A percentile compares a stretch with the other conserved stretches of the same genome.
phyloP scores from a whole-genome alignment of 1,284 basidiomycete genomes.

The Pascua guehoae region DNA sequence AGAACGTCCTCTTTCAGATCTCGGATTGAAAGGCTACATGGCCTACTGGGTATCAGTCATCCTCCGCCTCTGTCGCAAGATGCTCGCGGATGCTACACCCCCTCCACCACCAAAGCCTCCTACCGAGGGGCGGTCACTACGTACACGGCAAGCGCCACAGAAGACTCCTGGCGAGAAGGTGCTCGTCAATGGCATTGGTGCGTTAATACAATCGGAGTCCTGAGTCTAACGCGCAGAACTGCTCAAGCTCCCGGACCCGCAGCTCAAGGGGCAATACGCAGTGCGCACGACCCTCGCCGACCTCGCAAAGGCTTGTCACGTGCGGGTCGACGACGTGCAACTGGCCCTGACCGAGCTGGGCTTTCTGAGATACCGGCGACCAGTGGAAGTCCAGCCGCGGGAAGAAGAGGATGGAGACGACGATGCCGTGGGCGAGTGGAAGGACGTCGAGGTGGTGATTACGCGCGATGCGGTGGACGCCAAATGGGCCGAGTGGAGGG shows the following conservation, averaged over 20 bases:
- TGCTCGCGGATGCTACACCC: constrained; percentile 23
- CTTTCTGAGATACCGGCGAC: constrained; percentile 56
- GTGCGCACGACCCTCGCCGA: constrained; percentile 65
- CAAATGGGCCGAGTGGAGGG: constrained; percentile 35
- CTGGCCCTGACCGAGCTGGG: constrained; percentile 85
- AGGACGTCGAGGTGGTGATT: constrained; percentile 53
- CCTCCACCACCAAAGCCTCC: background rate
- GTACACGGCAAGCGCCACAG: constrained; percentile 13
- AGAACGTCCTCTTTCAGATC: constrained; percentile 88
- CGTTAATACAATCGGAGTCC: constrained; percentile 13
- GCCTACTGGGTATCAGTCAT: constrained; percentile 86
- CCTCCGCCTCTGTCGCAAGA: constrained; percentile 71
- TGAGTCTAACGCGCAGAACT: constrained; percentile 9
- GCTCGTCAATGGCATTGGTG: constrained; percentile 22
- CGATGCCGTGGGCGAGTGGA: constrained; percentile 39
- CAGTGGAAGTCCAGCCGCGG: constrained; percentile 4
- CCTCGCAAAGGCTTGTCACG: constrained; percentile 72
- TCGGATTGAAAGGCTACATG: constrained; percentile 86
- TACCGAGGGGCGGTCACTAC: constrained; percentile 17
- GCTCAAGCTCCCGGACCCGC: constrained; percentile 1
- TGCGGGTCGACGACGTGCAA: constrained; percentile 79
- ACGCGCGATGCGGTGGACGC: constrained; percentile 67
- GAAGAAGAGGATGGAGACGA: constrained; percentile 23
- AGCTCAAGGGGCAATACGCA: constrained; percentile 34
- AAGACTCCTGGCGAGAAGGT: constrained; percentile 9